Evolutionary conservation across 441 rosid species (phyloP), one percentile per base, ranked within the genome.

Genomic region (Populus hybrid): DNA sequence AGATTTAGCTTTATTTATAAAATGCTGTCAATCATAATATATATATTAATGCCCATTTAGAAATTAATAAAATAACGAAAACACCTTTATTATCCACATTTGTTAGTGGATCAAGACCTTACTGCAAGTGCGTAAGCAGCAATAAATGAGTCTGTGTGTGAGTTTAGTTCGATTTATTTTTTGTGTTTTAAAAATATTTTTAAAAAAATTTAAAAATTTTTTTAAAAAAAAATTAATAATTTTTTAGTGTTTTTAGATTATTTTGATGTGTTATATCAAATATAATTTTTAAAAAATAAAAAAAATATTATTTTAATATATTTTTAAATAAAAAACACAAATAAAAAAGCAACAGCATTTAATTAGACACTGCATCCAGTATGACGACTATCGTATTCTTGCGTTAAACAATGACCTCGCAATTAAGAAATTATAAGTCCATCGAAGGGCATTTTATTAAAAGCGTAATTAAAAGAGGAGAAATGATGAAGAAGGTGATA

Each of bases 101-200:
- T 81, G 73, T 31, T 79, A 84, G 86, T 84, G 90, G 88, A 80
- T 66, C 56, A 70, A 74, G 84, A 72, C 74, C 83, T 78, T 79
- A 38, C 79, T 70, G 61, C 68, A 79, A 81, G 83, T 78, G 79
- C 71, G 77, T 80, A 80, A 83, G 78, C 82, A 79, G 72, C 83
- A 80, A 24, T 73, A 45, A 69, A 72, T 38, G 64, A 40, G 36
- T 59, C n/a, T 7, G 63, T 68, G 69, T 66, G 45, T 24, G 1
- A 24, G 1, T 1, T 1, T 1, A 24, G 1, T 24, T 1, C 26
- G 1, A 1, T 24, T 24, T 24, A 24, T 24, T 24, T 24, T 24
- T 24, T n/a, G 1, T 24, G 26, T 24, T 24, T 1, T 24, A 1
- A 24, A 24, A 24, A 24, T 24, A 24, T 24, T n/a, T n/a, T n/a